Evolutionary conservation across 192 early-diverging fungal species (phyloP).

Genomic region (Backusella mclennaniae): DNA sequence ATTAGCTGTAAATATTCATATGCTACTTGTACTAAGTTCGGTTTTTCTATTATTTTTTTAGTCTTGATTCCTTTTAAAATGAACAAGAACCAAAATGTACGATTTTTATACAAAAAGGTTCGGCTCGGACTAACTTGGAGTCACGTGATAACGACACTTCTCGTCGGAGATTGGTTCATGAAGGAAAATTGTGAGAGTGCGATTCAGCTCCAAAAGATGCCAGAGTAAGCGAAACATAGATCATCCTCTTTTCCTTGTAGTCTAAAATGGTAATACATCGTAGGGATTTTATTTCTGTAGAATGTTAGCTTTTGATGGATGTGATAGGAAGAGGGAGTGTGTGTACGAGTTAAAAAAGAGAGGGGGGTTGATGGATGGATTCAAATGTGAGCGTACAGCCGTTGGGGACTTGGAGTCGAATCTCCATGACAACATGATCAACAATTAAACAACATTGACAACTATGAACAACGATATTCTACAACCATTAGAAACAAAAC

Average conservation of each 20-base stretch:
- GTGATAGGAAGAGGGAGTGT: not conserved
- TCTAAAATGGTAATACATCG: not conserved
- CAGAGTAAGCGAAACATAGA: conserved; percentile 2
- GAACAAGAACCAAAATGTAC: not conserved
- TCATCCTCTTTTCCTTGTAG: conserved; percentile 4
- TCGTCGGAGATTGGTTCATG: not conserved
- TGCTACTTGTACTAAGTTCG: no score
- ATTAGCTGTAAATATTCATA: no score
- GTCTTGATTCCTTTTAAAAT: no score
- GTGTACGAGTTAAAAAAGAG: not conserved
- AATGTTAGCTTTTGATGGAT: not conserved
- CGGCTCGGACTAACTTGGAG: not conserved
- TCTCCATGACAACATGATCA: not conserved
- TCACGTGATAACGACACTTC: not conserved
- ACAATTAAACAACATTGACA: not conserved
- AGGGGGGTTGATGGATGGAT: conserved; percentile 10
- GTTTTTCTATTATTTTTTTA: no score
- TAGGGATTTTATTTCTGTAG: not conserved
- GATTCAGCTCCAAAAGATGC: not conserved
- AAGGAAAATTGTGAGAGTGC: not conserved
- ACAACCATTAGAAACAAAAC: not conserved
- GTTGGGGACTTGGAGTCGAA: not conserved
- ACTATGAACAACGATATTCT: not conserved
- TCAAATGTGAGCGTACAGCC: not conserved
- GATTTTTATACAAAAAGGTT: not conserved